Conservation (phyloP, 257 asterid species). For the Datura wrightii region DNA sequence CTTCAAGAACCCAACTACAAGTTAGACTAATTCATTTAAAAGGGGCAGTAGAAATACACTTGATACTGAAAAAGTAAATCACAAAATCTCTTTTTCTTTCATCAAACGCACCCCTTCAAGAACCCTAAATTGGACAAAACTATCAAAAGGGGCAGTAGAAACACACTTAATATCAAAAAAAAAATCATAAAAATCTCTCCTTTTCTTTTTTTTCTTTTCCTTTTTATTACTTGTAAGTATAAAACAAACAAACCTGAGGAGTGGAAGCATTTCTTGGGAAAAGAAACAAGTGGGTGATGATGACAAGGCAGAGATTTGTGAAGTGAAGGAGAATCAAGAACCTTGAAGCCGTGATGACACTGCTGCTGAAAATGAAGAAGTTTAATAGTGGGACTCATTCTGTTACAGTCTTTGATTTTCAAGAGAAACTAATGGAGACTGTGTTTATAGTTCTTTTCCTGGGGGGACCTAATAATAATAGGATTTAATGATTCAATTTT, state of each 20-base stretch:
- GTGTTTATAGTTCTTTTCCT: background rate
- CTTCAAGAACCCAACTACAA: no score
- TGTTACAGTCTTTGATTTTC: background rate
- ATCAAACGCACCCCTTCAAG: background rate
- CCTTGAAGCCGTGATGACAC: constrained; percentile 27
- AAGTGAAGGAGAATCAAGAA: constrained; percentile 41
- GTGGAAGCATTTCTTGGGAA: constrained; percentile 38
- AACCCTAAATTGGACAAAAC: background rate
- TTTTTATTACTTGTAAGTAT: background rate
- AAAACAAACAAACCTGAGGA: constrained; percentile 43
- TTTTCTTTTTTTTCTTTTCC: background rate
- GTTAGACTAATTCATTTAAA: background rate
- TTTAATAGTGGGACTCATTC: constrained; percentile 50
- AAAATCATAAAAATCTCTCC: background rate
- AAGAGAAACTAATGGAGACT: background rate
- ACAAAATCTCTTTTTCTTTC: background rate
- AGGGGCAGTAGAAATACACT: background rate
- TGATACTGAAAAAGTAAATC: background rate
- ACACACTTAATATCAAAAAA: background rate
- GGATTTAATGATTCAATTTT: background rate
- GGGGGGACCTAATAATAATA: background rate
- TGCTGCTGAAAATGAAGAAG: constrained; percentile 46
- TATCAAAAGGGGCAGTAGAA: background rate
- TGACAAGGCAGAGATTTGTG: constrained; percentile 30
- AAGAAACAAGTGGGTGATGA: constrained; percentile 35